These are phyloP conservation scores for Dryas drummondii DNA, from an alignment of 306 rosid species.

Conservation along the genomic window DNA sequence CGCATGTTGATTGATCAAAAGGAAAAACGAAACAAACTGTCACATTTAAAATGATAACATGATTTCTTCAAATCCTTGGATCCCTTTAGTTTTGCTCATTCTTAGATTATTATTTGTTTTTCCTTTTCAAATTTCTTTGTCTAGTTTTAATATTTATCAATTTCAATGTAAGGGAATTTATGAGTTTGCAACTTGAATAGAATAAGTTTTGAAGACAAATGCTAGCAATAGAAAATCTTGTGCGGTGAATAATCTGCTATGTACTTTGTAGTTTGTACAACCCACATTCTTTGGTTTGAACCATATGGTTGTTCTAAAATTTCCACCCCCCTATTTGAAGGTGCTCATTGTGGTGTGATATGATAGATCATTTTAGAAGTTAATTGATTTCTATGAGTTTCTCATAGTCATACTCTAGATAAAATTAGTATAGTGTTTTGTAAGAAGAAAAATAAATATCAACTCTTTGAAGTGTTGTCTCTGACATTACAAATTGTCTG, in stretches of 20 bases:
- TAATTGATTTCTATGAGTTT: neutral
- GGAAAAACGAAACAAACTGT: neutral
- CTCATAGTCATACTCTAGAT: neutral
- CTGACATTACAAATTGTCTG: neutral
- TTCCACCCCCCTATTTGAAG: too few relatives aligned
- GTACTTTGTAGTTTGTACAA: neutral
- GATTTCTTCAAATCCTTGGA: constrained; percentile 5
- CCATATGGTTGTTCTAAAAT: too few relatives aligned
- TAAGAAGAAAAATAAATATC: neutral
- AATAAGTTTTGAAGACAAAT: neutral
- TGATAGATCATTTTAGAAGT: neutral
- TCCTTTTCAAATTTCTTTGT: neutral
- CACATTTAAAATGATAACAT: neutral
- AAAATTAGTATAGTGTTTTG: neutral
- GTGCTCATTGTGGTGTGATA: neutral
- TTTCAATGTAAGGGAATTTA: neutral
- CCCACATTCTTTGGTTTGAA: too few relatives aligned
- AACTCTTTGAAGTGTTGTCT: neutral
- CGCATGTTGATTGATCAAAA: neutral
- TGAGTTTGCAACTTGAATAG: neutral
- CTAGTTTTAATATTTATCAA: neutral
- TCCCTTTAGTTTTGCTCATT: neutral
- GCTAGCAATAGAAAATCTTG: neutral
- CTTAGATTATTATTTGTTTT: neutral
- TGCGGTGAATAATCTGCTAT: too few relatives aligned